phyloP scores from a whole-genome alignment of 2,329 filamentous ascomycete species.

The Hymenoscyphus fructigenus region DNA sequence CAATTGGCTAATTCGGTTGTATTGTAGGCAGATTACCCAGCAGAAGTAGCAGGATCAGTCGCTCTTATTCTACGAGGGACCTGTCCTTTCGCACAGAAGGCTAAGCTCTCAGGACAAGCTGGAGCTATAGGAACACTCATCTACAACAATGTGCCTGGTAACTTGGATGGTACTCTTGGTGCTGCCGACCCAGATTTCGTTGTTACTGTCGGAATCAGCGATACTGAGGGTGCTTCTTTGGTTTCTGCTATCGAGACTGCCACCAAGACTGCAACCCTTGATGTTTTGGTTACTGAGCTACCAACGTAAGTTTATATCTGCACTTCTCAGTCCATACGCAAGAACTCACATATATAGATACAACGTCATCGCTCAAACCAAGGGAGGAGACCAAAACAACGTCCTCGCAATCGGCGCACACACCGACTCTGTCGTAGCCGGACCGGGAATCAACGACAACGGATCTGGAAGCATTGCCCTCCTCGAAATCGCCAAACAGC shows the following conservation, averaged over 20 bases:
- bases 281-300: slow-evolving; percentile 15
- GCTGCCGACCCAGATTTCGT: slow-evolving; percentile 2
- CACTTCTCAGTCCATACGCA: neutral
- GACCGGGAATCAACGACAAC: slow-evolving; percentile 50
- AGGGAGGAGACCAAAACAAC: slow-evolving; percentile 58
- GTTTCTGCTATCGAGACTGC: slow-evolving; percentile 52
- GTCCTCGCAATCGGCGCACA: slow-evolving; percentile 66
- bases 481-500: slow-evolving; percentile 61
- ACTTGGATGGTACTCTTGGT: slow-evolving; percentile 56
- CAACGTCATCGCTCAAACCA: slow-evolving; percentile 64
- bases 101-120: slow-evolving; percentile 61
- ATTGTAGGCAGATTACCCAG: slow-evolving; percentile 55
- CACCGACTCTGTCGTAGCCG: slow-evolving; percentile 61
- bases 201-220: slow-evolving; percentile 10
- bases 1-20: neutral
- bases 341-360: slow-evolving; percentile 1
- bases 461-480: slow-evolving; percentile 46
- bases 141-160: slow-evolving; percentile 66
- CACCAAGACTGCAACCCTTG: slow-evolving; percentile 8
- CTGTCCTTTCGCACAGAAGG: slow-evolving; percentile 71
- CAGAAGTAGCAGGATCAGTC: slow-evolving; percentile 57
- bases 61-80: slow-evolving; percentile 69
- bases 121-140: slow-evolving; percentile 67
- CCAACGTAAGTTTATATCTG: slow-evolving; percentile 6
- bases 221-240: slow-evolving; percentile 9